These are phyloP conservation scores for Hypomontagnella submonticulosa DNA, from an alignment of 495 filamentous ascomycete genomes.

Conservation along the genomic window DNA sequence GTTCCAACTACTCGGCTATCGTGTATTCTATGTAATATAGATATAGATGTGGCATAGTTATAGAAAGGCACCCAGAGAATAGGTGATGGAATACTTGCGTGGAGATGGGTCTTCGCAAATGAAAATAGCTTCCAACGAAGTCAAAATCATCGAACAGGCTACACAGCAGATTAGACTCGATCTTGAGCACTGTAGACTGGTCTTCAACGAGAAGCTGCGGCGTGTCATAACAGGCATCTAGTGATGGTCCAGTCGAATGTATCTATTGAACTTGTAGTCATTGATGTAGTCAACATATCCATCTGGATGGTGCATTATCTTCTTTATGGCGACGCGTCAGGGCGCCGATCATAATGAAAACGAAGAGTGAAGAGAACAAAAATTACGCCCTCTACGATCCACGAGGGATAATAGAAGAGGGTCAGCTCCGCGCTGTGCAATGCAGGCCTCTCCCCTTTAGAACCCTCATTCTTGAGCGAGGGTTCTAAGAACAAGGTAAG, in stretches of 20 bases:
- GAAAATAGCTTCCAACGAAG: neutral
- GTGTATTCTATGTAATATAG: neutral
- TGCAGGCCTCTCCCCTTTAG: conserved; percentile 36
- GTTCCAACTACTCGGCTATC: neutral
- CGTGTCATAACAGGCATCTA: too few species aligned
- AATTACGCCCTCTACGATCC: conserved; percentile 41
- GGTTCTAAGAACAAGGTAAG: conserved; percentile 32
- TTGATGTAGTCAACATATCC: too few species aligned
- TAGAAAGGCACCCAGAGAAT: too few species aligned
- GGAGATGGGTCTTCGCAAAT: neutral
- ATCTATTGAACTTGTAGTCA: too few species aligned
- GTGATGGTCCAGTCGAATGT: too few species aligned
- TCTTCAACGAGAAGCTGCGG: too few species aligned
- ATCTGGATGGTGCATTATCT: too few species aligned
- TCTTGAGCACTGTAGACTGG: too few species aligned
- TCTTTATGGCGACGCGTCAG: conserved; percentile 38
- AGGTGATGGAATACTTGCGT: too few species aligned
- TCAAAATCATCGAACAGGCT: too few species aligned
- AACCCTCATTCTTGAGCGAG: conserved; percentile 32
- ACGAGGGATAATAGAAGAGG: conserved; percentile 44
- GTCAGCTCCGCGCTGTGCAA: conserved; percentile 39
- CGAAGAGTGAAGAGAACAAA: conserved; percentile 36
- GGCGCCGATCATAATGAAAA: conserved; percentile 36
- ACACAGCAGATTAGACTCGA: too few species aligned
- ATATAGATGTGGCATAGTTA: neutral